These are phyloP conservation scores for Kuraishia capsulata DNA, from an alignment of 805 yeast genomes.

Conservation along the genomic window DNA sequence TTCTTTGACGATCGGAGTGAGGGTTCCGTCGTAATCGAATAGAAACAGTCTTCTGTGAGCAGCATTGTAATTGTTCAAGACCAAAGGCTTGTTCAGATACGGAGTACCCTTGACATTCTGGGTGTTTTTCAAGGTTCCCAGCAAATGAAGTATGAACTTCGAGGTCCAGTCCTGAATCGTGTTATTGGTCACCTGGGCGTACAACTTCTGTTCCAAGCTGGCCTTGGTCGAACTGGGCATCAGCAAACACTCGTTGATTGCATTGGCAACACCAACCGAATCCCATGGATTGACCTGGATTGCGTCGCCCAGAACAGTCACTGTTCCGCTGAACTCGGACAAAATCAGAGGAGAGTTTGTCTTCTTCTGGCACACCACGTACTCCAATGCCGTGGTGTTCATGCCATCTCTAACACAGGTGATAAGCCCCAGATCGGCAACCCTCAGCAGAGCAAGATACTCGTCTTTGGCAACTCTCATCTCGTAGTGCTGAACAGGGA, in stretches of 20 bases:
- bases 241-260: conserved; percentile 60
- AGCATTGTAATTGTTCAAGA: conserved; percentile 47
- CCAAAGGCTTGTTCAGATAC: conserved; percentile 61
- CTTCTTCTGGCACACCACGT: conserved; percentile 75
- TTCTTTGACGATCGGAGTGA: conserved; percentile 92
- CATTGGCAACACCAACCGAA: conserved; percentile 82
- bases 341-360: conserved; percentile 70
- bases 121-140: conserved; percentile 8
- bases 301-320: conserved; percentile 62
- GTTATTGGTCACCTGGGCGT: conserved; percentile 53
- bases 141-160: conserved; percentile 32
- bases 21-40: conserved; percentile 96
- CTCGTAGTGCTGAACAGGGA: conserved; percentile 91
- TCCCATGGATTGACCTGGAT: conserved; percentile 96
- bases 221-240: conserved; percentile 40
- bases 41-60: conserved; percentile 70
- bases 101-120: conserved; percentile 59
- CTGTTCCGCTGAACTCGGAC: conserved; percentile 90
- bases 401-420: conserved; percentile 93
- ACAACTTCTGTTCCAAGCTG: conserved; percentile 43
- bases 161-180: conserved; percentile 78
- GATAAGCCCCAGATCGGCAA: conserved; percentile 83
- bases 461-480: conserved; percentile 83
- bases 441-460: conserved; percentile 78
- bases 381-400: conserved; percentile 92